Conservation (phyloP, 768 basidiomycete species). For the Collybia mongolica region DNA sequence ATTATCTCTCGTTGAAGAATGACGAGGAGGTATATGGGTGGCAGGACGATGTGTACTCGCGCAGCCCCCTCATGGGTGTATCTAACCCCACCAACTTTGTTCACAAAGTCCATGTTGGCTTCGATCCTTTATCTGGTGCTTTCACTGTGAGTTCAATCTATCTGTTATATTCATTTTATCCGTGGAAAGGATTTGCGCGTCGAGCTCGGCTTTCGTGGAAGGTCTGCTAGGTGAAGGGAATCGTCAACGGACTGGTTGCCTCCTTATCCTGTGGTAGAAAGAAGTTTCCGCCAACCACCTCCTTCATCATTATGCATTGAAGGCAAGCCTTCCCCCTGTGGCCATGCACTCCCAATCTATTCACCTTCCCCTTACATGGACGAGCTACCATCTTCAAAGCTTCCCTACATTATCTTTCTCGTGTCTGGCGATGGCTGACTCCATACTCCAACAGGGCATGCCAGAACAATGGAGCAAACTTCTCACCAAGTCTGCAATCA, state of each 20-base stretch:
- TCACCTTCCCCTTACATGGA: neutral
- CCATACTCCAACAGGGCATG: constrained; percentile 63
- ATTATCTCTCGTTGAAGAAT: constrained; percentile 79
- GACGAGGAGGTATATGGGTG: constrained; percentile 98
- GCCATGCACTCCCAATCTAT: too few relatives aligned
- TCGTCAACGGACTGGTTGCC: too few relatives aligned
- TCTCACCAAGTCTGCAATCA: constrained; percentile 96
- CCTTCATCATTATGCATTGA: too few relatives aligned
- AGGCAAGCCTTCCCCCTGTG: too few relatives aligned
- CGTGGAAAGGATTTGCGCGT: neutral
- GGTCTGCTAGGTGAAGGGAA: neutral
- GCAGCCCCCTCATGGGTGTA: constrained; percentile 91
- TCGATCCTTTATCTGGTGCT: constrained; percentile 89
- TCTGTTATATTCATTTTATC: neutral
- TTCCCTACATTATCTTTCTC: too few relatives aligned
- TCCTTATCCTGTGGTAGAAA: too few relatives aligned
- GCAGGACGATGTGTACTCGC: constrained; percentile 95
- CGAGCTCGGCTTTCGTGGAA: too few relatives aligned
- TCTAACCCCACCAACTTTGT: constrained; percentile 97
- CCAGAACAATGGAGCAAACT: constrained; percentile 97
- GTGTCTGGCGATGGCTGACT: neutral
- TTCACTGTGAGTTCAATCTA: constrained; percentile 71
- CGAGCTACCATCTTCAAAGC: too few relatives aligned
- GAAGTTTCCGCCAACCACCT: too few relatives aligned
- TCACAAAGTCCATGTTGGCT: constrained; percentile 98